Base-by-base conservation (phyloP, 176 grass and related monocot genomes). In the Triticum monococcum region DNA sequence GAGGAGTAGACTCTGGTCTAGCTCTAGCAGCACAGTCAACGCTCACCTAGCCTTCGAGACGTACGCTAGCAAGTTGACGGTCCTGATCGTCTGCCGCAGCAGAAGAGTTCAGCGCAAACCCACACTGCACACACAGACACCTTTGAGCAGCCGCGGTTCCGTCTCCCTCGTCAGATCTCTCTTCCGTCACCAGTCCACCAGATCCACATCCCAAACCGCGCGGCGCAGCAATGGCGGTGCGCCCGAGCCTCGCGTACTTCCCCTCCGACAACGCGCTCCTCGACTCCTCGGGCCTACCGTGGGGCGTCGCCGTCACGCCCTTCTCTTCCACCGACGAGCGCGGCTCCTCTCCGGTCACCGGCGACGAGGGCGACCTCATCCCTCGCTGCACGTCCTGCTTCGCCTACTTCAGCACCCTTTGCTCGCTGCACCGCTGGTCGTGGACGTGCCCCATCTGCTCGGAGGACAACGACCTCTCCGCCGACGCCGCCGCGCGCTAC, bases 341-440 rank as follows among this genome's bases (percentile, higher is more conserved):
- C 46, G 93, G 91, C 36, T 35, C 78, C 33, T 12, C 35, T 12
- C 90, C 92, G 16, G 41, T 80, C 73, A 81, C 71, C 13, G 92
- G 92, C 70, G 85, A 85, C 41, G 91, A 85, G 45, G 89, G 89
- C 75, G 80, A 87, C 80, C 80, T 91, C 68, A 86, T 98, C 67
- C 96, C 96, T 14, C 96, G 96, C 37, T 98, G 96, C 88, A 79
- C 90, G 7, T 84, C 92, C 81, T 96, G 96, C 90, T 98, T 89
- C 86, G 91, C 84, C 46, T 98, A 98, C 78, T 93, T 98, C 81
- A 95, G 74, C 86, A 79, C 87, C 30, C 86, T 86, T 45, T 92
- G 86, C 50, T 86, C 91, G 35, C 89, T 98, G 70, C 90, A 91
- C 68, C 91, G 90, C 59, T 98, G 96, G 96, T 91, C 89, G 2